These are phyloP conservation scores for Macrolepiota dolichaula DNA, from an alignment of 768 basidiomycete species.

Conservation along the genomic window DNA sequence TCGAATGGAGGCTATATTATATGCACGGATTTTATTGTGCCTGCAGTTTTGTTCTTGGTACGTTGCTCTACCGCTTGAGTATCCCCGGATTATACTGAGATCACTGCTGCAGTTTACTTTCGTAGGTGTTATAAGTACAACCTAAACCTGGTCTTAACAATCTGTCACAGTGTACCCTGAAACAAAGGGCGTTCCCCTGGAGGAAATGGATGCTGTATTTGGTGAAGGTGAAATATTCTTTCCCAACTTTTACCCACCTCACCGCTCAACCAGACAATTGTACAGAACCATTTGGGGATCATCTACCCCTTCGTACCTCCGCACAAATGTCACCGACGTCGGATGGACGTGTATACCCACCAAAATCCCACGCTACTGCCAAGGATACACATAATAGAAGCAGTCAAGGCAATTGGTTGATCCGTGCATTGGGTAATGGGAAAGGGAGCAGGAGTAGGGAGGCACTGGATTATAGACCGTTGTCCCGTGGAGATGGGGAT, in stretches of 20 bases:
- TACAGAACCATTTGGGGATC: slow-evolving; percentile 11
- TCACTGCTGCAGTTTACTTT: slow-evolving; percentile 59
- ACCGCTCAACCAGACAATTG: not conserved
- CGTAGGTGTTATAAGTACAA: slow-evolving; percentile 34
- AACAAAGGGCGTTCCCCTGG: slow-evolving; percentile 76
- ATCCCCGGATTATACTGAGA: not conserved
- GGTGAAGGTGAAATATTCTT: slow-evolving; percentile 55
- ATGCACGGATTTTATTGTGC: slow-evolving; percentile 90
- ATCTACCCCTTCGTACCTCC: slow-evolving; percentile 10
- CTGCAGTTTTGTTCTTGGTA: slow-evolving; percentile 73
- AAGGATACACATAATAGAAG: not conserved
- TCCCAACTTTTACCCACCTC: not conserved
- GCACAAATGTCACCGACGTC: slow-evolving; percentile 4
- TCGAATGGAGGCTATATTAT: slow-evolving; percentile 84
- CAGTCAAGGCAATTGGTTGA: not conserved
- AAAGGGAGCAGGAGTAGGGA: not conserved
- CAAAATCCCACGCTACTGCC: not conserved
- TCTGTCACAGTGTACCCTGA: slow-evolving; percentile 64
- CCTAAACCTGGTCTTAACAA: not conserved
- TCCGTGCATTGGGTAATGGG: not conserved
- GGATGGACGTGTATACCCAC: not conserved
- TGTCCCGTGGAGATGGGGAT: not conserved
- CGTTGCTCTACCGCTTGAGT: slow-evolving; percentile 4
- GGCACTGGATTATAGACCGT: not conserved
- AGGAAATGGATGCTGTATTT: slow-evolving; percentile 85